phyloP scores from a whole-genome alignment of 148 eudicot species.

The Fallopia convolvulus region DNA sequence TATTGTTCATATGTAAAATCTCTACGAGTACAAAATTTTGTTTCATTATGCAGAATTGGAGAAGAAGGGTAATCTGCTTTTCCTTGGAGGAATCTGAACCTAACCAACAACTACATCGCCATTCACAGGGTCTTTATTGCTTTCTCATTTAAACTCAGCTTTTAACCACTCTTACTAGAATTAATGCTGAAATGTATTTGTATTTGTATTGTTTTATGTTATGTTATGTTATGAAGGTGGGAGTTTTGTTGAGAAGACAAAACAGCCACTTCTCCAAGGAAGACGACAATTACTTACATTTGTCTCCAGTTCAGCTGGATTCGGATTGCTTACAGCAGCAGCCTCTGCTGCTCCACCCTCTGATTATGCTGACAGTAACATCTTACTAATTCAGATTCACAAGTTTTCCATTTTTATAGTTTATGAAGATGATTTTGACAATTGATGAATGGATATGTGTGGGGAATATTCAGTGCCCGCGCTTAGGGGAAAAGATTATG shows the following conservation, averaged over 20 bases:
- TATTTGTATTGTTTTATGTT: background rate
- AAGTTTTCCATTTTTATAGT: background rate
- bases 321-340: conserved; percentile 8
- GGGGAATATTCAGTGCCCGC: conserved; percentile 66
- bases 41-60: background rate
- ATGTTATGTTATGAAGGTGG: background rate
- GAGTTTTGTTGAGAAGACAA: background rate
- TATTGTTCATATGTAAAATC: background rate
- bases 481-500: conserved; percentile 90
- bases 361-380: conserved; percentile 65
- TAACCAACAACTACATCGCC: background rate
- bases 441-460: background rate
- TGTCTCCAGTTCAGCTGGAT: background rate
- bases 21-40: background rate
- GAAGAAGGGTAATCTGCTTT: background rate
- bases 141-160: background rate
- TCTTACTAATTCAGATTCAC: background rate
- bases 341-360: conserved; percentile 23
- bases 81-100: conserved; percentile 8
- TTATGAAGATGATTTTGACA: background rate
- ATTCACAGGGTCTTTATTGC: background rate
- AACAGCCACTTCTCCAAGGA: background rate
- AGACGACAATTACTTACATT: conserved; percentile 2
- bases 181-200: background rate
- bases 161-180: background rate